Percentiles rank a stretch among this genome's conserved stretches.
These are phyloP conservation scores for Physcomitrellopsis africana DNA, from an alignment of 225 moss, liverwort and hornwort genomes.

Conservation along the genomic window DNA sequence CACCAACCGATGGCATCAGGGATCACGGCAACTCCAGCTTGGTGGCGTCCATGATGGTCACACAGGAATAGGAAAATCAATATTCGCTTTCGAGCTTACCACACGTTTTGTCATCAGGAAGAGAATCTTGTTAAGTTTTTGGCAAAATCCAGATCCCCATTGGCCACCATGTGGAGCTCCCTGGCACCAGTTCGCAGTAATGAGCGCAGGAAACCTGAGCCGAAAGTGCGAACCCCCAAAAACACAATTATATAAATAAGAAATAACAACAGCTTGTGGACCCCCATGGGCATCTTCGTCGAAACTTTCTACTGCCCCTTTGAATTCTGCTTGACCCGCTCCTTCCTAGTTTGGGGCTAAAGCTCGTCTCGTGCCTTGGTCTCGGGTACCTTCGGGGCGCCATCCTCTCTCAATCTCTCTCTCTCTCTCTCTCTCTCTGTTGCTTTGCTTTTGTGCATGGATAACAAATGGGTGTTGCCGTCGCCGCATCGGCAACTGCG, in stretches of 20 bases:
- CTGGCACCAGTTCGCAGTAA: background rate
- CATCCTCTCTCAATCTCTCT: too few species aligned
- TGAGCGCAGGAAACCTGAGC: slow-evolving; percentile 1
- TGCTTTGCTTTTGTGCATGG: too few species aligned
- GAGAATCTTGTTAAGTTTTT: background rate
- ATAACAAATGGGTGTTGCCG: too few species aligned
- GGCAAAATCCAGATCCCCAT: background rate
- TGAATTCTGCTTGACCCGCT: too few species aligned
- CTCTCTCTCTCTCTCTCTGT: too few species aligned
- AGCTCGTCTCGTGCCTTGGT: too few species aligned
- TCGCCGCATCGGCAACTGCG: too few species aligned
- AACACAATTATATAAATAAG: too few species aligned
- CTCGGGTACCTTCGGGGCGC: too few species aligned
- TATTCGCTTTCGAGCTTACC: background rate
- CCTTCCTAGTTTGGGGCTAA: too few species aligned
- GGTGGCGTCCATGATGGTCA: slow-evolving; percentile 14
- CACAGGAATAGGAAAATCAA: slow-evolving; percentile 10
- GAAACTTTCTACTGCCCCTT: background rate
- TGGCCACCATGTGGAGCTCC: slow-evolving; percentile 9
- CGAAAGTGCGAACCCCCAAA: too few species aligned
- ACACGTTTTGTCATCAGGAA: background rate
- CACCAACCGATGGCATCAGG: background rate
- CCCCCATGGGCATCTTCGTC: background rate
- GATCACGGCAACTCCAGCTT: slow-evolving; percentile 20
- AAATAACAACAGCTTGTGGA: background rate